Evolutionary conservation across 108 stramenopile genomes (phyloP).

Genomic region (Cylindrotheca fusiformis): DNA sequence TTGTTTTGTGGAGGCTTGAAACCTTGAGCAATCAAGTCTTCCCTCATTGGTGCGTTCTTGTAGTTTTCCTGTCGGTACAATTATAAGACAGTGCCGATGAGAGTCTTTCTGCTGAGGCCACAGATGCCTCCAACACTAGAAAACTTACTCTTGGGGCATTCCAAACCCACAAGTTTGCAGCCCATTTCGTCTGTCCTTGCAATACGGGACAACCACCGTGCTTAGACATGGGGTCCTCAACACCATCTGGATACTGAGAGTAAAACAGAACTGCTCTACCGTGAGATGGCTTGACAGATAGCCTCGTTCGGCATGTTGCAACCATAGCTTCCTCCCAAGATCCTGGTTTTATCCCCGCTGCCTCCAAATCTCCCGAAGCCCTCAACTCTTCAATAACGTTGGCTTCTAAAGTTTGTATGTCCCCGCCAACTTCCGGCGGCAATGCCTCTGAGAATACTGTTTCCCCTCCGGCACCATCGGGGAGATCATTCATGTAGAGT

Average conservation of each 20-base stretch:
- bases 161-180: slow-evolving; percentile 94
- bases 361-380: slow-evolving; percentile 45
- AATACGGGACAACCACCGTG: slow-evolving; percentile 84
- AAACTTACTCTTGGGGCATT: slow-evolving; percentile 43
- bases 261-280: slow-evolving; percentile 76
- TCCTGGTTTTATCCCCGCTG: slow-evolving; percentile 33
- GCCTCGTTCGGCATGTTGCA: slow-evolving; percentile 50
- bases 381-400: slow-evolving; percentile 38
- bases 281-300: slow-evolving; percentile 49
- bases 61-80: too few species aligned
- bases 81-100: too few species aligned
- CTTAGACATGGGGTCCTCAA: slow-evolving; percentile 34
- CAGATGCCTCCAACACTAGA: too few species aligned
- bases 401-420: slow-evolving; percentile 5
- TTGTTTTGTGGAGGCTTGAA: not conserved
- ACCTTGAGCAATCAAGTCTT: not conserved
- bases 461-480: slow-evolving; percentile 73
- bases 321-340: slow-evolving; percentile 80
- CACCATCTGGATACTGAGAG: slow-evolving; percentile 64
- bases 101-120: too few species aligned
- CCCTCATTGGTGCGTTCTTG: slow-evolving; percentile 19
- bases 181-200: slow-evolving; percentile 88
- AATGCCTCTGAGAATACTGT: slow-evolving; percentile 76
- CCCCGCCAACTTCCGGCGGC: slow-evolving; percentile 35
- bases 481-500: slow-evolving; percentile 81